These are phyloP conservation scores for Plicaturopsis crispa DNA, from an alignment of 768 basidiomycete species.

Conservation along the genomic window DNA sequence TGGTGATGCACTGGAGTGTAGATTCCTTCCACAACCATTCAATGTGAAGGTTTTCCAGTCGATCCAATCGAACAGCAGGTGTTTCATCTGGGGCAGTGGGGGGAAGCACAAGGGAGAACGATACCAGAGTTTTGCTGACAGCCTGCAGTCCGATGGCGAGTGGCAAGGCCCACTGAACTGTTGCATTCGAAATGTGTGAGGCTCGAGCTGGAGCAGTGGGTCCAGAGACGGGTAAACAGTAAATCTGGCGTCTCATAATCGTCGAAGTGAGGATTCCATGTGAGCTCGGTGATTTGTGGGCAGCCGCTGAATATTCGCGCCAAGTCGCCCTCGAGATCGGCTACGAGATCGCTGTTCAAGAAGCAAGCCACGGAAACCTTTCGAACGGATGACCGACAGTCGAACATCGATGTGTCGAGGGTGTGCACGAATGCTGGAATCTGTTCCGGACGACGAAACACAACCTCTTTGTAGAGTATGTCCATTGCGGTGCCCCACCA, in stretches of 20 bases:
- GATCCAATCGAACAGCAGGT: too few relatives aligned
- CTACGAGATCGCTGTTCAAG: background rate
- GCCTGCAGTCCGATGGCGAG: background rate
- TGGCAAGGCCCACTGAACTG: background rate
- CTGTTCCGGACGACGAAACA: constrained; percentile 16
- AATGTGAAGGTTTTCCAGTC: too few relatives aligned
- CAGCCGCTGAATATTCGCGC: background rate
- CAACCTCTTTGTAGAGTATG: constrained; percentile 19
- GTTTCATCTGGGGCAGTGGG: too few relatives aligned
- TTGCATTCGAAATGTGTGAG: background rate
- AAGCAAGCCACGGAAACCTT: background rate
- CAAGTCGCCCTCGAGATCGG: background rate
- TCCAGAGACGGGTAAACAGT: background rate
- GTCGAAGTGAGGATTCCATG: background rate
- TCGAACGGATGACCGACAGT: background rate
- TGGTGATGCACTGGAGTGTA: too few relatives aligned
- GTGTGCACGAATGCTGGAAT: constrained; percentile 13
- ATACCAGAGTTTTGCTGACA: background rate
- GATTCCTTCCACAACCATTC: too few relatives aligned
- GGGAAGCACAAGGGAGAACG: background rate
- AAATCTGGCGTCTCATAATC: background rate
- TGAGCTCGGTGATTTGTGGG: background rate
- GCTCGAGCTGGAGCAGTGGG: background rate
- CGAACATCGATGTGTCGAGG: constrained; percentile 4
- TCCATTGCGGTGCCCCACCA: constrained; percentile 18